phyloP scores from a whole-genome alignment of 2,329 filamentous ascomycete species.

The Blastomyces parvus region DNA sequence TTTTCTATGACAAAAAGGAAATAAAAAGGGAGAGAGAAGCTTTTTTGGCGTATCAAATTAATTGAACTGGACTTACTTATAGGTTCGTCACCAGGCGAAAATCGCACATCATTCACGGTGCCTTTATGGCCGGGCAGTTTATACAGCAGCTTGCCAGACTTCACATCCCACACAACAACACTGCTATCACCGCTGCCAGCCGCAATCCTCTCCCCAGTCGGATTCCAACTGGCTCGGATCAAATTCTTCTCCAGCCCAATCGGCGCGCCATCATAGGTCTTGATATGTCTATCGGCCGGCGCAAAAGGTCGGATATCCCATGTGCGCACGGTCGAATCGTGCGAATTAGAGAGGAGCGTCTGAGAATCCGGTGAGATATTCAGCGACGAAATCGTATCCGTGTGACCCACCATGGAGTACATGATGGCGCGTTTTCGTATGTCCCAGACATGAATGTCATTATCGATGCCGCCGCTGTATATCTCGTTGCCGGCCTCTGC shows the following conservation, averaged over 20 bases:
- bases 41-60: background rate
- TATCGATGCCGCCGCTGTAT: constrained; percentile 90
- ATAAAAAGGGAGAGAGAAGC: background rate
- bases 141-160: constrained; percentile 82
- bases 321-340: constrained; percentile 86
- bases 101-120: constrained; percentile 87
- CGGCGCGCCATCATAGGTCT: constrained; percentile 86
- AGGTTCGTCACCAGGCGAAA: constrained; percentile 74
- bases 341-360: constrained; percentile 78
- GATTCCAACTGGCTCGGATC: constrained; percentile 81
- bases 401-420: constrained; percentile 81
- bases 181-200: constrained; percentile 85
- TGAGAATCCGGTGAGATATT: constrained; percentile 89
- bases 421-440: constrained; percentile 80
- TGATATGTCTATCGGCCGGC: constrained; percentile 71
- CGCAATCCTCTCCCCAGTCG: constrained; percentile 73
- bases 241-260: constrained; percentile 85
- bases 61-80: constrained; percentile 57
- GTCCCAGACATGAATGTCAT: constrained; percentile 96
- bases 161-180: constrained; percentile 81
- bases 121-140: constrained; percentile 94
- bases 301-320: constrained; percentile 97
- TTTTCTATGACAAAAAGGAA: background rate
- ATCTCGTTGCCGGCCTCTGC: constrained; percentile 92
- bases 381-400: constrained; percentile 83